Conservation (phyloP, 176 grass and related monocot genomes). For the Poa annua region DNA sequence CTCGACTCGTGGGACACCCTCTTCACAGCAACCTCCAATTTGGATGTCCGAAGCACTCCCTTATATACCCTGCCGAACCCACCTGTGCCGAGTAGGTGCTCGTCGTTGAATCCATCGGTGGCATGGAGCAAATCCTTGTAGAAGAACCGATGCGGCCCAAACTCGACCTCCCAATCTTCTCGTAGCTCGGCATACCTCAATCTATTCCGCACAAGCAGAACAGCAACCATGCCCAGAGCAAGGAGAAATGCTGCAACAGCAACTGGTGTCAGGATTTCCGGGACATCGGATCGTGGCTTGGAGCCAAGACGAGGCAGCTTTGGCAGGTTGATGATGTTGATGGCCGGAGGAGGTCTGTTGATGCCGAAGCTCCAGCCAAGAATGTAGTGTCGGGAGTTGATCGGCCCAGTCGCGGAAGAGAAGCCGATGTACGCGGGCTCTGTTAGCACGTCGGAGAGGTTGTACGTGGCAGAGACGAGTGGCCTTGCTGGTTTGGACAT, state of each 20-base stretch:
- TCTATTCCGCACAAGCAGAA: neutral
- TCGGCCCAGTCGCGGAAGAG: constrained; percentile 3
- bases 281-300: neutral
- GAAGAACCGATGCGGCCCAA: neutral
- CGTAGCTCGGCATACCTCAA: neutral
- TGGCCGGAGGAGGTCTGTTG: neutral
- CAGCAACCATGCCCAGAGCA: neutral
- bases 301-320: neutral
- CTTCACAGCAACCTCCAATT: too few relatives aligned
- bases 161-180: constrained; percentile 18
- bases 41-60: too few relatives aligned
- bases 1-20: constrained; percentile 12
- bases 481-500: neutral
- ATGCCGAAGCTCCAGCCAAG: constrained; percentile 20
- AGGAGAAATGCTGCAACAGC: constrained; percentile 1
- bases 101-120: neutral
- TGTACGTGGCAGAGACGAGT: neutral
- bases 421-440: neutral
- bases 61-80: constrained; percentile 13
- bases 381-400: constrained; percentile 7
- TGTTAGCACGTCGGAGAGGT: constrained; percentile 1
- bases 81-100: neutral
- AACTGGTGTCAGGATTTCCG: neutral
- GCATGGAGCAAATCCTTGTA: constrained; percentile 9
- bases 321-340: neutral